Conservation (phyloP, 106 monocot species). For the Acanthochlamys bracteata region DNA sequence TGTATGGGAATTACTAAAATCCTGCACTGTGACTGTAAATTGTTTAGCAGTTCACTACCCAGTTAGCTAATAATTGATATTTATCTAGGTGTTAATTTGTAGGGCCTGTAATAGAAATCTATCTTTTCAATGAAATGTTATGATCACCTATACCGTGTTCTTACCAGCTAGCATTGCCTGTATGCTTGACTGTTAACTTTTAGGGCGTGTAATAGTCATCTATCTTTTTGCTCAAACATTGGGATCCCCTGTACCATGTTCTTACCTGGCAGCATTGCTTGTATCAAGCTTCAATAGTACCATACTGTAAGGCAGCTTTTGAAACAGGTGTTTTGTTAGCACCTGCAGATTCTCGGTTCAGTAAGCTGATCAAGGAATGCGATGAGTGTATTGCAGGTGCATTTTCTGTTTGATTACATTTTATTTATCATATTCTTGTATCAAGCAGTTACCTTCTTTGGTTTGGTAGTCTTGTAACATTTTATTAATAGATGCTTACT, state of each 20-base stretch:
- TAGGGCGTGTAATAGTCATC: background rate
- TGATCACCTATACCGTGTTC: background rate
- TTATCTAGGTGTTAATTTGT: no score
- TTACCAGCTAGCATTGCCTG: no score
- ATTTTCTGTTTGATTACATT: background rate
- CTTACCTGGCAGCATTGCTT: constrained; percentile 50
- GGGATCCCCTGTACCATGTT: background rate
- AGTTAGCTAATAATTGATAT: no score
- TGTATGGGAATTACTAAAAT: no score
- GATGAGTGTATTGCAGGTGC: constrained; percentile 74
- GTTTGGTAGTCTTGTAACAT: background rate
- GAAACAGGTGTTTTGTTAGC: constrained; percentile 49
- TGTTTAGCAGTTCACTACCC: no score
- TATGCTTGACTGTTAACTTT: background rate
- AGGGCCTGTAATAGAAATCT: no score
- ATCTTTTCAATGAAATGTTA: background rate
- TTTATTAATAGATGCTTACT: background rate
- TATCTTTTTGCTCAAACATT: background rate
- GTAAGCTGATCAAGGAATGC: constrained; percentile 67
- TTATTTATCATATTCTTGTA: no score
- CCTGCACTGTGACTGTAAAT: no score
- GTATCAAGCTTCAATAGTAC: constrained; percentile 83
- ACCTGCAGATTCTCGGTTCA: constrained; percentile 60
- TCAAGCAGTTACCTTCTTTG: no score
- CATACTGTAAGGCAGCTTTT: constrained; percentile 78